Percentiles rank a stretch among this genome's conserved stretches.
phyloP scores from a whole-genome alignment of 1,284 basidiomycete species.

The Meira miltonrushii region DNA sequence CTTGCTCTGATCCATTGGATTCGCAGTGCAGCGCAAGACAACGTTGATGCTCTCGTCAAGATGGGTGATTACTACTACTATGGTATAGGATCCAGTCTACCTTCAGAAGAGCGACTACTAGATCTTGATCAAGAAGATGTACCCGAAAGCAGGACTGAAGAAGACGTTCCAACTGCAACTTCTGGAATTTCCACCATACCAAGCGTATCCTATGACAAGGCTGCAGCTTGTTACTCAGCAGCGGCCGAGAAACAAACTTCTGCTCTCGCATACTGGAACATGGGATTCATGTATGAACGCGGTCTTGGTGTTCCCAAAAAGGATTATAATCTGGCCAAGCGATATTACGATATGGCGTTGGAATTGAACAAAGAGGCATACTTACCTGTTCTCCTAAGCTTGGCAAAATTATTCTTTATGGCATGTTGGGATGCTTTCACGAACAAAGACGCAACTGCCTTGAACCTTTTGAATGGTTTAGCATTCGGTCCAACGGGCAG shows the following conservation, averaged over 20 bases:
- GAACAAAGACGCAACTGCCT: slow-evolving; percentile 23
- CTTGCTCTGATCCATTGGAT: slow-evolving; percentile 88
- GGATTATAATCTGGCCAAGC: slow-evolving; percentile 93
- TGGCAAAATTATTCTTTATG: slow-evolving; percentile 75
- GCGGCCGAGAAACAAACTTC: slow-evolving; percentile 81
- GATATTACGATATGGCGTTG: slow-evolving; percentile 84
- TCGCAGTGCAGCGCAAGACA: slow-evolving; percentile 84
- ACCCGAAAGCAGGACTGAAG: neutral
- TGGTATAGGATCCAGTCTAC: slow-evolving; percentile 27
- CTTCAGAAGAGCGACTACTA: neutral
- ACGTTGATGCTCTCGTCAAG: slow-evolving; percentile 91
- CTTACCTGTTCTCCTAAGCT: slow-evolving; percentile 74
- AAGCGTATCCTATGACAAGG: slow-evolving; percentile 63
- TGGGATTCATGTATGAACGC: slow-evolving; percentile 98
- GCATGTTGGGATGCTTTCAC: slow-evolving; percentile 64
- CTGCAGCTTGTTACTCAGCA: slow-evolving; percentile 85
- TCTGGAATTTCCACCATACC: neutral
- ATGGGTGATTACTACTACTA: slow-evolving; percentile 85
- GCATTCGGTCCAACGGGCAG: slow-evolving; percentile 9
- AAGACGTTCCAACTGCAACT: neutral
- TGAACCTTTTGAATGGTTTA: slow-evolving; percentile 32
- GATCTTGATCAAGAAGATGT: neutral
- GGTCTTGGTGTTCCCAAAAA: slow-evolving; percentile 72
- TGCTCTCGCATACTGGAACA: slow-evolving; percentile 93
- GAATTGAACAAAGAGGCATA: slow-evolving; percentile 83